Conservation (phyloP, 1,139 yeast genomes). For the Kurtzmaniella natalensis region DNA sequence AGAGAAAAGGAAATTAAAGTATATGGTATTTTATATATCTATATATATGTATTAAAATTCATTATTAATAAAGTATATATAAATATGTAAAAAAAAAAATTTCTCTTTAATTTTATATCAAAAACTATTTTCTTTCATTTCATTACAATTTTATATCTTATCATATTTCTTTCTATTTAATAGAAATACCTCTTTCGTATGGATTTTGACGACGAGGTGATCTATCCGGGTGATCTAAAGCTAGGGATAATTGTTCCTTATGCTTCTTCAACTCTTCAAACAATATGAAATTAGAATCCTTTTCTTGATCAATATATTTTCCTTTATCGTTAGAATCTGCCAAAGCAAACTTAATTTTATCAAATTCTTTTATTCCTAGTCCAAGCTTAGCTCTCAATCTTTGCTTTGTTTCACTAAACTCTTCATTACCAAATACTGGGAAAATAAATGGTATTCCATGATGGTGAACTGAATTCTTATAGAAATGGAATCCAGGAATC, state of each 20-base stretch:
- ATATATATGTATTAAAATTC: not conserved
- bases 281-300: constrained; percentile 44
- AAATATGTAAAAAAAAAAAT: too few species aligned
- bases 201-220: constrained; percentile 42
- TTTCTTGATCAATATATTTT: constrained; percentile 48
- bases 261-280: constrained; percentile 51
- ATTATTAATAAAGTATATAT: not conserved
- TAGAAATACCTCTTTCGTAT: constrained; percentile 60
- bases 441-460: constrained; percentile 92
- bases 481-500: constrained; percentile 62
- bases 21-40: too few species aligned
- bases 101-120: too few species aligned
- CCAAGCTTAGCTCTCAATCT: constrained; percentile 71
- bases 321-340: constrained; percentile 42
- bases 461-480: constrained; percentile 60
- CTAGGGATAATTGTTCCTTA: constrained; percentile 45
- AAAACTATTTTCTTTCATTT: constrained; percentile 1
- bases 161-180: constrained; percentile 18
- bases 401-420: constrained; percentile 56
- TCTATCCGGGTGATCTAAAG: constrained; percentile 85
- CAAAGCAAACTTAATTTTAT: constrained; percentile 64
- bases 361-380: constrained; percentile 73
- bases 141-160: not conserved
- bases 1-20: too few species aligned
- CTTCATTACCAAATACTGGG: constrained; percentile 61